phyloP scores from a whole-genome alignment of 2,329 filamentous ascomycete genomes.

The Botrytis tulipae region DNA sequence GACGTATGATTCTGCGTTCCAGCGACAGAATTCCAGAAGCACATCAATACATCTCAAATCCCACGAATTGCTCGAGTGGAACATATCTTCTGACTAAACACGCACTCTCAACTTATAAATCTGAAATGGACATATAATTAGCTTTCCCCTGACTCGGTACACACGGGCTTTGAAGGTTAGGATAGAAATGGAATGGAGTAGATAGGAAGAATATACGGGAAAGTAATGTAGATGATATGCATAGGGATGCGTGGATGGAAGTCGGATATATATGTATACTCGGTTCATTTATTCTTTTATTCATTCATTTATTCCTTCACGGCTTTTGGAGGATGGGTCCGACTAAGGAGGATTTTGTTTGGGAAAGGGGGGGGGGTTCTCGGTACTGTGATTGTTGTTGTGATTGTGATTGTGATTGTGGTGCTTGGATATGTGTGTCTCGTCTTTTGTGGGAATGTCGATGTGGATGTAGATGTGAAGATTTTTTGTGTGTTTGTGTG shows the following conservation, averaged over 20 bases:
- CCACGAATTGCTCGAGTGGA: neutral
- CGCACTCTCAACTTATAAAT: neutral
- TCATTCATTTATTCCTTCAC: neutral
- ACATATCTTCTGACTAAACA: neutral
- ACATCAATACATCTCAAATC: neutral
- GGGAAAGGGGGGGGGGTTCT: too few relatives aligned
- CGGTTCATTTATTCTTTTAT: neutral
- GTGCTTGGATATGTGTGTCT: neutral
- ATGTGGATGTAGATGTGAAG: neutral
- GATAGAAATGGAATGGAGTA: neutral
- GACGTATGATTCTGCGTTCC: neutral
- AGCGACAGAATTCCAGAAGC: neutral
- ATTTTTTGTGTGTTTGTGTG: neutral
- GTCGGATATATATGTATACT: neutral
- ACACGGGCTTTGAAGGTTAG: rapidly evolving
- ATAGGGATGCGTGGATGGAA: neutral
- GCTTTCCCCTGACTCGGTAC: neutral
- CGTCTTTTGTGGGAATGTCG: neutral
- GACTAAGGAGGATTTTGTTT: neutral
- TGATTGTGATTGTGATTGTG: too few relatives aligned
- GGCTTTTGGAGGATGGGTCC: neutral
- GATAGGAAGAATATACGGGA: neutral
- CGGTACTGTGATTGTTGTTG: too few relatives aligned
- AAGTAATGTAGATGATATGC: neutral
- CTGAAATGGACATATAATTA: neutral